Evolutionary conservation across 1,284 basidiomycete species (phyloP).

Genomic region (Ceratobasidium sp.): DNA sequence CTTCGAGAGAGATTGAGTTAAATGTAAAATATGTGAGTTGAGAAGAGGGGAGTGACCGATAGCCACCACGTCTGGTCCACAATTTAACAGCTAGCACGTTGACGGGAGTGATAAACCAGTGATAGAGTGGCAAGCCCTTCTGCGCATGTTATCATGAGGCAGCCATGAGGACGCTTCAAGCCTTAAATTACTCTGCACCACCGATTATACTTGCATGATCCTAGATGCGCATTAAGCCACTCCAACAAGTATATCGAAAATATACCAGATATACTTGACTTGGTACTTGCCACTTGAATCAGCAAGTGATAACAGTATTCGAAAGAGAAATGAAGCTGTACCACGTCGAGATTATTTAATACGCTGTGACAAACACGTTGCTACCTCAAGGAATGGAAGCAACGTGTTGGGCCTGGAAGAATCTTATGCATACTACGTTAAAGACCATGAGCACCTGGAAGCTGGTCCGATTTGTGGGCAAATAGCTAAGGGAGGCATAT

Average conservation of each 20-base stretch:
- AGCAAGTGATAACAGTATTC: neutral
- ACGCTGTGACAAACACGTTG: neutral
- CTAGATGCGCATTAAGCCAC: neutral
- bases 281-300: neutral
- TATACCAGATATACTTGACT: neutral
- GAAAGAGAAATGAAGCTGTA: neutral
- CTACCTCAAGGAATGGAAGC: neutral
- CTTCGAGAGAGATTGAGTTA: neutral
- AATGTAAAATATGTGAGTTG: neutral
- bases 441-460: too few species aligned
- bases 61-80: neutral
- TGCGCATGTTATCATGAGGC: slow-evolving; percentile 1
- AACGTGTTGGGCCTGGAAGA: neutral
- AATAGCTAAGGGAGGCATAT: too few species aligned
- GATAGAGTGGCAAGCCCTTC: neutral
- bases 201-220: neutral
- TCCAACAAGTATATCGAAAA: neutral
- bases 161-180: neutral
- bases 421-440: too few species aligned
- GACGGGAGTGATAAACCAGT: neutral
- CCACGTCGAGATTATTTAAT: neutral
- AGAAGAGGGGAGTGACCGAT: neutral
- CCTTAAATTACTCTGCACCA: neutral
- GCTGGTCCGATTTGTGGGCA: too few species aligned
- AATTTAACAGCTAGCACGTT: neutral